Evolutionary conservation across 1,139 yeast species (phyloP).

Genomic region (Yamadazyma triangularis): DNA sequence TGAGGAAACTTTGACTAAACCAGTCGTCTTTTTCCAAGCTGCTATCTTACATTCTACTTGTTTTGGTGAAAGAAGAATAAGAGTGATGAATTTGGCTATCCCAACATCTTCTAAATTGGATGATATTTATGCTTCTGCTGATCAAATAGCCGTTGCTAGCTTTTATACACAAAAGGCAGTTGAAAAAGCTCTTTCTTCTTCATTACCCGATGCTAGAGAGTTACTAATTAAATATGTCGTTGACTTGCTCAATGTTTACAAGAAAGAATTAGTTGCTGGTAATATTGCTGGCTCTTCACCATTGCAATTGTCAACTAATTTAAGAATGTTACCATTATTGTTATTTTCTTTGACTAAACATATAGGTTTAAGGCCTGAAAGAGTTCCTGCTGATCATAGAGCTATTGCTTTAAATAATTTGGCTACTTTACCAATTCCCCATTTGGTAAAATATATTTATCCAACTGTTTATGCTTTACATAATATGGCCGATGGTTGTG

Average conservation of each 20-base stretch:
- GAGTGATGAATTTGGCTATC: slow-evolving; percentile 84
- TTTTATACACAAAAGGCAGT: slow-evolving; percentile 82
- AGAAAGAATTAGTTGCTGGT: slow-evolving; percentile 86
- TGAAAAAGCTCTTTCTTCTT: slow-evolving; percentile 66
- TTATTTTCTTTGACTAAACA: slow-evolving; percentile 81
- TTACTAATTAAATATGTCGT: slow-evolving; percentile 59
- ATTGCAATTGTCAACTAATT: slow-evolving; percentile 79
- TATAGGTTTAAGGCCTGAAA: slow-evolving; percentile 78
- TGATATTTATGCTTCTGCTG: slow-evolving; percentile 92
- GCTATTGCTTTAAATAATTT: slow-evolving; percentile 83
- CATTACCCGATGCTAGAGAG: slow-evolving; percentile 79
- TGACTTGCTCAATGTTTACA: slow-evolving; percentile 76
- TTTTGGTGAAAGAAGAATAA: slow-evolving; percentile 86
- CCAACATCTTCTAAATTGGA: slow-evolving; percentile 79
- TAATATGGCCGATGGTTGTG: slow-evolving; percentile 91
- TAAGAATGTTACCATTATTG: slow-evolving; percentile 89
- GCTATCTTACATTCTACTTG: slow-evolving; percentile 91
- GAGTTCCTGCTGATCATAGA: slow-evolving; percentile 90
- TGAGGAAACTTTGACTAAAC: slow-evolving; percentile 80
- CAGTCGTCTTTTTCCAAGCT: slow-evolving; percentile 81
- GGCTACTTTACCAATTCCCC: slow-evolving; percentile 77
- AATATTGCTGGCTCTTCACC: slow-evolving; percentile 89
- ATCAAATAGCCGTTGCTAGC: slow-evolving; percentile 84
- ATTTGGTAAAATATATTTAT: slow-evolving; percentile 76
- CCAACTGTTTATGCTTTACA: slow-evolving; percentile 89